These are phyloP conservation scores for Ramularia endophylla DNA, from an alignment of 2,329 filamentous ascomycete genomes.

Conservation along the genomic window DNA sequence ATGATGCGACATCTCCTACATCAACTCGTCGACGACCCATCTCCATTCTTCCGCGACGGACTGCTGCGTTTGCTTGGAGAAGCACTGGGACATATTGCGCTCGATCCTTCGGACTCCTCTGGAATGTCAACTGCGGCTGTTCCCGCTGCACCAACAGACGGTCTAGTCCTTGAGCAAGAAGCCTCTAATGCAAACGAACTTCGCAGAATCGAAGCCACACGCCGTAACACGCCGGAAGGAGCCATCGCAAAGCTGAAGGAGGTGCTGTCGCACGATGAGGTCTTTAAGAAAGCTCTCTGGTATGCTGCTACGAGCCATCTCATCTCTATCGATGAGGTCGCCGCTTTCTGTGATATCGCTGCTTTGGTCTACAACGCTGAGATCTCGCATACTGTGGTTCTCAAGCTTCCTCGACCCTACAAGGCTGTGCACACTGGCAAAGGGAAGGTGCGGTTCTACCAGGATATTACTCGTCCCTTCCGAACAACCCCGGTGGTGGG, in stretches of 20 bases:
- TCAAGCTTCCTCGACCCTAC: conserved; percentile 55
- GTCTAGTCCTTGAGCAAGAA: conserved; percentile 55
- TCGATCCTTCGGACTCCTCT: conserved; percentile 47
- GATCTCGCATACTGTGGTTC: conserved; percentile 43
- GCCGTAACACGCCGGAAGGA: conserved; percentile 51
- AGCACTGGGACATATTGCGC: conserved; percentile 53
- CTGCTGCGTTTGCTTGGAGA: conserved; percentile 49
- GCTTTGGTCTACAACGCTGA: conserved; percentile 49
- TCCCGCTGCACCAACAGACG: conserved; percentile 32
- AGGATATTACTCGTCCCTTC: conserved; percentile 16
- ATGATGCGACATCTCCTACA: conserved; percentile 54
- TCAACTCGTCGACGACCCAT: conserved; percentile 51
- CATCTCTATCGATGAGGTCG: conserved; percentile 49
- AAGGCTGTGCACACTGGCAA: conserved; percentile 48
- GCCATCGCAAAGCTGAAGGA: conserved; percentile 52
- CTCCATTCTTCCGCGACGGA: conserved; percentile 51
- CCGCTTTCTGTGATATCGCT: conserved; percentile 53
- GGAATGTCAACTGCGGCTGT: conserved; percentile 26
- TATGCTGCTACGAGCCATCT: conserved; percentile 47
- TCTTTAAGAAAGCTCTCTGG: conserved; percentile 51
- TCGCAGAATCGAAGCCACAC: conserved; percentile 49
- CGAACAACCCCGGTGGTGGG: conserved; percentile 24
- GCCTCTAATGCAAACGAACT: conserved; percentile 39
- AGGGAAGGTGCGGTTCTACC: conserved; percentile 35
- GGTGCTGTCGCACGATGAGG: conserved; percentile 44